Percentiles rank a stretch among this genome's conserved stretches.
Conservation (phyloP, 345 rosid genomes). For the Aquilaria yunnanensis region DNA sequence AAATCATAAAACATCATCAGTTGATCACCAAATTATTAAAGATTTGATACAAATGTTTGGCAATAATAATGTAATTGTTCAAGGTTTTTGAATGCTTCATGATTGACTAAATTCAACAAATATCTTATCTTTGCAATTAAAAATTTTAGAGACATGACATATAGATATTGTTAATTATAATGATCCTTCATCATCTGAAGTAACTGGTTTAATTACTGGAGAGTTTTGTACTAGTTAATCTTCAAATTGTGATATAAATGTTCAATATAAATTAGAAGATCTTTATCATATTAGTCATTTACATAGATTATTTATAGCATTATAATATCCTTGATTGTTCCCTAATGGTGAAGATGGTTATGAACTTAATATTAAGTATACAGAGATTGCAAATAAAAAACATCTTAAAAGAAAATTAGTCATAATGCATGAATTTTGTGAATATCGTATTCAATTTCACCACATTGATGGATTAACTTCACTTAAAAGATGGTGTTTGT, state of each 20-base stretch:
- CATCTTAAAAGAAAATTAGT: neutral
- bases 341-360: neutral
- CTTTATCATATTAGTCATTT: neutral
- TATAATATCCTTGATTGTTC: constrained; percentile 7
- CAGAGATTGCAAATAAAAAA: neutral
- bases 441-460: neutral
- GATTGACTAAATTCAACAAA: neutral
- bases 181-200: neutral
- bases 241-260: too few species aligned
- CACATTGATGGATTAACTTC: neutral
- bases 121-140: neutral
- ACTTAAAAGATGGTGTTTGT: neutral
- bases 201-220: constrained; percentile 1
- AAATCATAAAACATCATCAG: rapidly evolving
- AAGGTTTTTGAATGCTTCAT: neutral
- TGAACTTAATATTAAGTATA: neutral
- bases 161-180: neutral
- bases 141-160: neutral
- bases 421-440: neutral
- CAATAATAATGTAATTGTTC: neutral
- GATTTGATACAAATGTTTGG: neutral
- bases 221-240: too few species aligned
- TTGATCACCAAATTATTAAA: neutral
- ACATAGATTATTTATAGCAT: constrained; percentile 3
- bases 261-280: neutral